Base-by-base conservation (phyloP, 1,284 basidiomycete species). In the Malassezia caprae region DNA sequence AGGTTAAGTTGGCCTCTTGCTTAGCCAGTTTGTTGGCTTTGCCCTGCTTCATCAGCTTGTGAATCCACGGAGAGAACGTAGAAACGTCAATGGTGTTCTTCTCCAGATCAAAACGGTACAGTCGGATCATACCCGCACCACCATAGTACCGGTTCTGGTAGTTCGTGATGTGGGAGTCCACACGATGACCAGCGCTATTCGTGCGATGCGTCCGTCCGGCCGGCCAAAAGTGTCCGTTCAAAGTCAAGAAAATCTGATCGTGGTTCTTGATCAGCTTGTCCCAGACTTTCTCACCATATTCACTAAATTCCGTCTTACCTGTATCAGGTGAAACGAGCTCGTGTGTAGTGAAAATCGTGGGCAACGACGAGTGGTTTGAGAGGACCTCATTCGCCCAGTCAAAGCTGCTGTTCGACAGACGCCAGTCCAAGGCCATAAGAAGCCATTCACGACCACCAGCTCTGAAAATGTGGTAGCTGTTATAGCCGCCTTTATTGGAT, bases 221-320 rank as follows among this genome's bases (percentile, higher is more conserved):
- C 13, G 46, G 46, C 46, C 46, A 48, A 48, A 48, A 48, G 30
- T 48, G 46, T 17, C 46, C 46, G 17, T 48, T 48, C 23, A 48
- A 32, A 12, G 46, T 48, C 13, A 48, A 26, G 34, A 48, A 48
- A 7, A 48, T n/a, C 10, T 48, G 32, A 23, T 35, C 34, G 19
- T 48, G 27, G 34, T 48, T 8, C 26, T 28, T 24, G 1, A 48
- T 39, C 10, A 48, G 34, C 21, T 39, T 26, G 24, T 48, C n/a
- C 46, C 46, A 48, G 4, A 48, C 46, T 17, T 39, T 23, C 15
- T 48, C 34, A 19, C 46, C 46, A 27, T 48, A 48, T 1, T 37
- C 46, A 23, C 21, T 39, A 13, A 48, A 48, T 28, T 37, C 46
- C 6, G 46, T 37, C 13, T 39, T 17, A 11, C 46, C 46, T 11